These are phyloP conservation scores for Euryodendron excelsum DNA, from an alignment of 148 eudicot genomes.

Conservation along the genomic window DNA sequence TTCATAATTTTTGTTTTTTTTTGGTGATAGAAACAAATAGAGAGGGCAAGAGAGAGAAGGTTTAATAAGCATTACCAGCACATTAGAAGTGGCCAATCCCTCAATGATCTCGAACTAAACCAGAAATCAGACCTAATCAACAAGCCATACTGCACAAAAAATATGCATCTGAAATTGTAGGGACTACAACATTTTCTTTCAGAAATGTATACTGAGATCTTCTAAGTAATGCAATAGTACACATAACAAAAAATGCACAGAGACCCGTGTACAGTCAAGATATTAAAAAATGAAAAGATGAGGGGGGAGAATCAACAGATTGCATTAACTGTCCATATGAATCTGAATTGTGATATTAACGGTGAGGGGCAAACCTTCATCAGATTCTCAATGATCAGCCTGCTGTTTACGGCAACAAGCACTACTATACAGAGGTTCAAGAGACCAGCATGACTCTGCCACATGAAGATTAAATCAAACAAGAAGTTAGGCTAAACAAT, in stretches of 20 bases:
- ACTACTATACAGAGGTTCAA: constrained; percentile 95
- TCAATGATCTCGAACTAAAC: constrained; percentile 82
- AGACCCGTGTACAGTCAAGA: not conserved
- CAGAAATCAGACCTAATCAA: constrained; percentile 81
- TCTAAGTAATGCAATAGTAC: not conserved
- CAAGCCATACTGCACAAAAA: constrained; percentile 79
- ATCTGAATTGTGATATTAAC: not conserved
- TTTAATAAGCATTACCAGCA: constrained; percentile 59
- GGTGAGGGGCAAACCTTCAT: constrained; percentile 64
- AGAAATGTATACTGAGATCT: not conserved
- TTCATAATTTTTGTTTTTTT: no score
- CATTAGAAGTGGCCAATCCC: constrained; percentile 98
- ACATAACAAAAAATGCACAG: not conserved
- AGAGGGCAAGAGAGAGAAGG: constrained; percentile 10
- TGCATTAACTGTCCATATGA: not conserved
- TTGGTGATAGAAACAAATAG: not conserved
- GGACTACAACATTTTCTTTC: not conserved
- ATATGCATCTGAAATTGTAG: constrained; percentile 1
- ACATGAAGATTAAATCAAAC: constrained; percentile 12
- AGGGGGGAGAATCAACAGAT: not conserved
- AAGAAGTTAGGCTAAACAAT: not conserved
- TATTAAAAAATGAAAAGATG: not conserved
- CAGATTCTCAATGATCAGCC: constrained; percentile 94
- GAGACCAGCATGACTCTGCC: constrained; percentile 97
- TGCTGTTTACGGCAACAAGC: constrained; percentile 89